These are phyloP conservation scores for Antitrichia curtipendula DNA, from an alignment of 225 moss, liverwort and hornwort species.

Conservation along the genomic window DNA sequence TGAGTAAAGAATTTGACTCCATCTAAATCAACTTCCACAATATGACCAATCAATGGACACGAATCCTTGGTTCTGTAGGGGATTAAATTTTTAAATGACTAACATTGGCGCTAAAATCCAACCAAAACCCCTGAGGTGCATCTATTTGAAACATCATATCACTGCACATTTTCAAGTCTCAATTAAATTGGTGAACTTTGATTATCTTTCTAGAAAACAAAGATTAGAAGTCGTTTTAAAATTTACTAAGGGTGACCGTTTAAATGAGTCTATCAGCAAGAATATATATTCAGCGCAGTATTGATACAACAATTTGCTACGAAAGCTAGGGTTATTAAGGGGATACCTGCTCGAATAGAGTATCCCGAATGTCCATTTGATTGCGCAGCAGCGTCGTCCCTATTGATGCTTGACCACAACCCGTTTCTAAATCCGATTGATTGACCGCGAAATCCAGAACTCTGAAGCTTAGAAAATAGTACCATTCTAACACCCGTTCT, in stretches of 20 bases:
- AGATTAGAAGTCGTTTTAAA: background rate
- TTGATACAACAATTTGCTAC: background rate
- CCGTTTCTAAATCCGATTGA: background rate
- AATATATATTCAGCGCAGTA: background rate
- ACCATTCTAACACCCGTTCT: background rate
- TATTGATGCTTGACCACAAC: background rate
- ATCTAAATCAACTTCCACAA: background rate
- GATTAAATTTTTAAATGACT: background rate
- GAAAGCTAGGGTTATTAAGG: background rate
- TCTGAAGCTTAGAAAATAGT: background rate
- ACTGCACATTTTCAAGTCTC: background rate
- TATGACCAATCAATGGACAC: background rate
- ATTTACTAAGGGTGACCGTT: background rate
- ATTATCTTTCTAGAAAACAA: background rate
- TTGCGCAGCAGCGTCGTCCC: background rate
- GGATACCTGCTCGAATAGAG: slow-evolving; percentile 14
- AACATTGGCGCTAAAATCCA: background rate
- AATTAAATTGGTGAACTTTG: background rate
- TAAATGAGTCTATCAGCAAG: background rate
- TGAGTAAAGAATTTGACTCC: background rate
- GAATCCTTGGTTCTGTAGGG: background rate
- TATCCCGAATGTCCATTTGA: background rate
- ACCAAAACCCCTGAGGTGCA: background rate
- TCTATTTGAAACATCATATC: background rate
- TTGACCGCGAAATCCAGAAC: background rate